phyloP scores from a whole-genome alignment of 2,329 filamentous ascomycete genomes.

The Rosellinia necatrix region DNA sequence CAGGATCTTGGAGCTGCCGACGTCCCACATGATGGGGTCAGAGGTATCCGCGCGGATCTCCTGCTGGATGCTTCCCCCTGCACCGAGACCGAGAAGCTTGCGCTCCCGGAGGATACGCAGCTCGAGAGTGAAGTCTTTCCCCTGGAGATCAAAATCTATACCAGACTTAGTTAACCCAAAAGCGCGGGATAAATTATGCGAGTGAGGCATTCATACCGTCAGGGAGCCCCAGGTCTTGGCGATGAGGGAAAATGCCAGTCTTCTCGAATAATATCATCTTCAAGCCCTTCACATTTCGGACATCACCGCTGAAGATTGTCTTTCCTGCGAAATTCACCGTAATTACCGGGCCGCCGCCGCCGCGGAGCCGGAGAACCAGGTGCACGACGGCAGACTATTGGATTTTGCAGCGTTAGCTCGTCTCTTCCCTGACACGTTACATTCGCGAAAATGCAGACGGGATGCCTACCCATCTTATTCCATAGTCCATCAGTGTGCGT shows the following conservation, averaged over 20 bases:
- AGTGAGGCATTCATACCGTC: neutral
- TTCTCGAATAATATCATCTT: neutral
- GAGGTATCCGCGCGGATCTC: neutral
- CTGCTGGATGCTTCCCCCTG: neutral
- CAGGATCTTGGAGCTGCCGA: slow-evolving; percentile 1
- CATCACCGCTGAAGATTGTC: neutral
- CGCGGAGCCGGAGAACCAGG: neutral
- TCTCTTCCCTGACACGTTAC: neutral
- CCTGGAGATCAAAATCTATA: neutral
- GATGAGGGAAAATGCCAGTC: neutral
- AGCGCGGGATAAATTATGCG: neutral
- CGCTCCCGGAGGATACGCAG: neutral
- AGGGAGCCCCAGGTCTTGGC: neutral
- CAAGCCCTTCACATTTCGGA: neutral
- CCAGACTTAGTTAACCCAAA: neutral
- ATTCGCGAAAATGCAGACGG: neutral
- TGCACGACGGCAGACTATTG: neutral
- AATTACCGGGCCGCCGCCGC: neutral
- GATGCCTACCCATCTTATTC: neutral
- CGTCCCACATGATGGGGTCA: neutral
- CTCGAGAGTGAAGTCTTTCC: neutral
- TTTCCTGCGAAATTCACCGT: neutral
- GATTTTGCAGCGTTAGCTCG: neutral
- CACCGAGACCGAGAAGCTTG: neutral
- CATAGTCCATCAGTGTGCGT: neutral